Evolutionary conservation across 2,329 filamentous ascomycete species (phyloP), one percentile per base, ranked within the genome.

Genomic region (Fusarium verrucosum): DNA sequence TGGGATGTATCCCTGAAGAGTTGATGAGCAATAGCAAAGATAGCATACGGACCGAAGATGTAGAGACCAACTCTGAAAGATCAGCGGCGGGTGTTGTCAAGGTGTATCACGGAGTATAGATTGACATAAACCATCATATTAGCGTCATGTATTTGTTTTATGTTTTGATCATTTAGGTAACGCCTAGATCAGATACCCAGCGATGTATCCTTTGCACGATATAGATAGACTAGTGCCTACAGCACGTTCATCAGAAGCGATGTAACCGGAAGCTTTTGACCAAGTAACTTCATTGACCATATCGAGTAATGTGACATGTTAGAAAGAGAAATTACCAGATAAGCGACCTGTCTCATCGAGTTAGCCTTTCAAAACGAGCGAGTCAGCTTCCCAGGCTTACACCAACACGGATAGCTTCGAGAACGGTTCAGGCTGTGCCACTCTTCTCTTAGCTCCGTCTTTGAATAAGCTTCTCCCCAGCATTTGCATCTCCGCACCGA

Each of bases 71-170:
- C 20, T 72, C 70, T 10, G 70, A 72, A 44, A 51, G 70, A 37
- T 72, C 70, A 14, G 66, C 69, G 8, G 69, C 58, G 10, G 70
- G 70, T 23, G 68, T 72, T 19, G 70, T 72, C 33, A 72, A 72
- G 55, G 70, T 72, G 13, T 72, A 66, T 30, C 69, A 72, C 36
- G 70, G 70, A 50, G 69, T 72, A 47, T 72, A 57, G 62, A 30
- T n/a, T n/a, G n/a, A 19, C 9, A 42, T 19, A 41, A 25, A 22
- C n/a, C 26, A 43, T 25, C 38, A 28, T 37, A 13, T 10, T 16
- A 26, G 44, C 30, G 26, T 36, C 22, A 46, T 28, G 19, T 20
- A n/a, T 45, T 38, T 64, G 25, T 30, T 60, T 38, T 43, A 35
- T 26, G 42, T 51, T 37, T 49, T 52, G 19, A 60, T 50, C 50